Conservation (phyloP, 495 filamentous ascomycete genomes). For the Cudoniella acicularis region DNA sequence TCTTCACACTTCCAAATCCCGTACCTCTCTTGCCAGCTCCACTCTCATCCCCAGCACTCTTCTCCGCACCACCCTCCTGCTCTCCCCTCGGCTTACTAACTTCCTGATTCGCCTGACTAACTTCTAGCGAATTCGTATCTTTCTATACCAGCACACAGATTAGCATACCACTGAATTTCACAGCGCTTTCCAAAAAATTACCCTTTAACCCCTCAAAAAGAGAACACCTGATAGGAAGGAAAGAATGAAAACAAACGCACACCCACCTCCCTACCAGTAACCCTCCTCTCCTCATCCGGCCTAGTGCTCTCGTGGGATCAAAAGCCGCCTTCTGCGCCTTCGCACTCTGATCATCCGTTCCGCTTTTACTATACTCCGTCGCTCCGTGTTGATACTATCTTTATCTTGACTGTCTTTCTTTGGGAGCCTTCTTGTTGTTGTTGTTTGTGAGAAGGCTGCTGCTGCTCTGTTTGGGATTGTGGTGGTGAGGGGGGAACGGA, state of each 20-base stretch:
- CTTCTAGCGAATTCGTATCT: conserved; percentile 47
- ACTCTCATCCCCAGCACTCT: conserved; percentile 26
- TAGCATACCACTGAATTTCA: too few relatives aligned
- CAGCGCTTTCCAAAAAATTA: too few relatives aligned
- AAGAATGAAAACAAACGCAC: too few relatives aligned
- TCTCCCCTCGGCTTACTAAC: conserved; percentile 45
- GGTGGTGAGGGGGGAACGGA: too few relatives aligned
- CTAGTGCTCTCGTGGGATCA: conserved; percentile 53
- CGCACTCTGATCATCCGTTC: conserved; percentile 52
- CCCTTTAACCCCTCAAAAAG: too few relatives aligned
- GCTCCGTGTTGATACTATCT: conserved; percentile 48
- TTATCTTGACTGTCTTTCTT: conserved; percentile 48
- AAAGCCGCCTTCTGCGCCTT: conserved; percentile 48
- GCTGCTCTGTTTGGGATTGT: too few relatives aligned
- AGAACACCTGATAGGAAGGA: too few relatives aligned
- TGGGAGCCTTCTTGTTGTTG: not conserved
- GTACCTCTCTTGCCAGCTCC: conserved; percentile 29
- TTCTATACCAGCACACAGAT: conserved; percentile 1
- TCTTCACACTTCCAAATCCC: conserved; percentile 33
- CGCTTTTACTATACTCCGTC: conserved; percentile 56
- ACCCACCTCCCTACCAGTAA: conserved; percentile 3
- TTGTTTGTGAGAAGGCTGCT: too few relatives aligned
- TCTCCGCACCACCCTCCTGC: conserved; percentile 46
- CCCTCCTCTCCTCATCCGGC: conserved; percentile 50
- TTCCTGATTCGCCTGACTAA: conserved; percentile 58